A percentile compares a stretch with the other conserved stretches of the same genome.
phyloP scores from a whole-genome alignment of 805 yeast genomes.

The Tetrapisispora arboricola region DNA sequence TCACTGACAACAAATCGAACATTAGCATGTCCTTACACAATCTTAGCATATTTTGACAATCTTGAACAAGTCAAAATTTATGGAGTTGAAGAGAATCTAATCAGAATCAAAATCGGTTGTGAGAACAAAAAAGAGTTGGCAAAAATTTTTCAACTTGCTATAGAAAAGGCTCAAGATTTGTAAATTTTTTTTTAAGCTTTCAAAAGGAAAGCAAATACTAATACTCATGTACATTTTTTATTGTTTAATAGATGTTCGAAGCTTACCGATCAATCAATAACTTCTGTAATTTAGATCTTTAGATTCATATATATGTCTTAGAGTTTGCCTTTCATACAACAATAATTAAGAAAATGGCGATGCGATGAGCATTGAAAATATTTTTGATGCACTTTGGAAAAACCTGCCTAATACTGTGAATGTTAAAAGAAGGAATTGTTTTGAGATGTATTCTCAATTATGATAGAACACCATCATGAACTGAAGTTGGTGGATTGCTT shows the following conservation, averaged over 20 bases:
- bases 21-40: constrained; percentile 80
- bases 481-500: background rate
- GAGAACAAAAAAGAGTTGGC: constrained; percentile 58
- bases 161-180: constrained; percentile 27
- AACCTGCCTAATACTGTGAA: too few species aligned
- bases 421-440: too few species aligned
- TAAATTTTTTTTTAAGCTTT: background rate
- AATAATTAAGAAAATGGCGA: too few species aligned
- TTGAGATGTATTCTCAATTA: too few species aligned
- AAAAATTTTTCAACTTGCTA: constrained; percentile 40
- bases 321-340: too few species aligned
- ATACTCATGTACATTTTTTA: background rate
- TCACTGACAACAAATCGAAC: constrained; percentile 78
- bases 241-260: too few species aligned
- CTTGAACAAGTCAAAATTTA: constrained; percentile 68
- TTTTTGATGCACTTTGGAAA: too few species aligned
- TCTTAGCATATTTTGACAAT: constrained; percentile 77
- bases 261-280: too few species aligned
- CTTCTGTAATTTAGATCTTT: too few species aligned
- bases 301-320: too few species aligned
- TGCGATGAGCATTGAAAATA: constrained; percentile 2
- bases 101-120: constrained; percentile 77
- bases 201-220: background rate
- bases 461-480: too few species aligned
- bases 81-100: constrained; percentile 71